Evolutionary conservation across 1,284 basidiomycete species (phyloP).

Genomic region (Fomes fomentarius): DNA sequence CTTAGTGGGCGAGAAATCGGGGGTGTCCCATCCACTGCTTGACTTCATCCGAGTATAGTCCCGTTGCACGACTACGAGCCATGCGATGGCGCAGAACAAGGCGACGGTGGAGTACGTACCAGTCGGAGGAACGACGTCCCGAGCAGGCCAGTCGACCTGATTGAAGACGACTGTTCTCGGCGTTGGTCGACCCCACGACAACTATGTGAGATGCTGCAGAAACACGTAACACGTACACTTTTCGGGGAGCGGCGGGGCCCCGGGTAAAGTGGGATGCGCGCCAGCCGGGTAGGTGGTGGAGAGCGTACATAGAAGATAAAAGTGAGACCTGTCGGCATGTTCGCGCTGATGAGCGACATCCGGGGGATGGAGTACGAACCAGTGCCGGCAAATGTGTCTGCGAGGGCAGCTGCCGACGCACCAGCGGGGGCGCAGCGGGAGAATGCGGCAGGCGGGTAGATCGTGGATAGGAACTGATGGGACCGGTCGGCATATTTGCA

Average conservation of each 20-base stretch:
- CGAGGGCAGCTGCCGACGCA: too few relatives aligned
- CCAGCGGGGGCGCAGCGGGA: too few relatives aligned
- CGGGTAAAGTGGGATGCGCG: constrained; percentile 54
- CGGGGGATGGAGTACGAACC: too few relatives aligned
- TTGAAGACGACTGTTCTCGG: constrained; percentile 50
- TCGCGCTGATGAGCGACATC: too few relatives aligned
- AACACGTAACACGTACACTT: constrained; percentile 53
- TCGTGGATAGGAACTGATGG: too few relatives aligned
- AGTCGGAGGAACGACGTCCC: constrained; percentile 71
- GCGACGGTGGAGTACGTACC: constrained; percentile 40
- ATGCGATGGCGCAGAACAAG: too few relatives aligned
- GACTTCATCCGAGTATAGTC: constrained; percentile 65
- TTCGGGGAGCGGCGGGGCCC: constrained; percentile 67
- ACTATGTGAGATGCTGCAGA: too few relatives aligned
- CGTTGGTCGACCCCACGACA: neutral
- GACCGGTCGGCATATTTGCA: too few relatives aligned
- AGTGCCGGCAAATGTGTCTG: too few relatives aligned
- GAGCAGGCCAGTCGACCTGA: constrained; percentile 61
- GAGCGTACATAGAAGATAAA: too few relatives aligned
- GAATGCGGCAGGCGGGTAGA: too few relatives aligned
- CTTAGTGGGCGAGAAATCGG: constrained; percentile 57
- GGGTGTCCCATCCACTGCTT: constrained; percentile 77
- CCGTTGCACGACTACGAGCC: neutral
- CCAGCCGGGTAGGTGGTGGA: constrained; percentile 61
- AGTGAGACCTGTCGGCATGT: too few relatives aligned